Conservation (phyloP, 1,284 basidiomycete species). For the Sporisorium graminicola region DNA sequence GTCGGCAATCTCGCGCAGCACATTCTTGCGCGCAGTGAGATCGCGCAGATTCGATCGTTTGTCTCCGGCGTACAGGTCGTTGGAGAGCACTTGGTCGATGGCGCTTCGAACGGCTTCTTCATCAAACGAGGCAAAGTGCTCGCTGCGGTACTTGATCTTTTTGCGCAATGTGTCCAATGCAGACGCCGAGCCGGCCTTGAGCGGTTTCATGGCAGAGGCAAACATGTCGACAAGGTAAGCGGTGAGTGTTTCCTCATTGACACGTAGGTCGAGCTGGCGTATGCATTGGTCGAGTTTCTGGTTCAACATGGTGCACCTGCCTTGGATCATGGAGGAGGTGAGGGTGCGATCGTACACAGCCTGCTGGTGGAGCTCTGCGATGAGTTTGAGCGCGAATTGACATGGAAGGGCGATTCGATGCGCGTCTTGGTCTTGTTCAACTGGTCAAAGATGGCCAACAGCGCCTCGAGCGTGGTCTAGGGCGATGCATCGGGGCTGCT, state of each 20-base stretch:
- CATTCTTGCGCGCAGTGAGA: constrained; percentile 2
- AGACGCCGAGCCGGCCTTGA: background rate
- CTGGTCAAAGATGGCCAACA: background rate
- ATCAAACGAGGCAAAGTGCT: background rate
- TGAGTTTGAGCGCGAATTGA: background rate
- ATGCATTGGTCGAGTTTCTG: background rate
- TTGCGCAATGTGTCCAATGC: background rate
- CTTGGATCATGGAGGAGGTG: background rate
- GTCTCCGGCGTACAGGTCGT: constrained; percentile 1
- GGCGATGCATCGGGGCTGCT: too few relatives aligned
- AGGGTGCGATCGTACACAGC: background rate
- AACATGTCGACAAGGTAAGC: background rate
- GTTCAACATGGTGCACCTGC: background rate
- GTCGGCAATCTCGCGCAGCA: constrained; percentile 11
- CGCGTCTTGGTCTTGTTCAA: background rate
- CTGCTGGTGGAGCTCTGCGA: background rate
- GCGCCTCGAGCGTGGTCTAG: background rate
- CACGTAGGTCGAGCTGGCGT: background rate
- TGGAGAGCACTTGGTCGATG: background rate
- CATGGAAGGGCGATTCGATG: background rate
- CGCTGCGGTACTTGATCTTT: background rate
- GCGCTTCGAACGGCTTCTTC: background rate
- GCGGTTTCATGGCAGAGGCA: background rate
- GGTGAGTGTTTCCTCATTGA: background rate
- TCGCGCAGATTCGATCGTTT: constrained; percentile 5